phyloP scores from a whole-genome alignment of 345 rosid species.

The Anacardium occidentale region DNA sequence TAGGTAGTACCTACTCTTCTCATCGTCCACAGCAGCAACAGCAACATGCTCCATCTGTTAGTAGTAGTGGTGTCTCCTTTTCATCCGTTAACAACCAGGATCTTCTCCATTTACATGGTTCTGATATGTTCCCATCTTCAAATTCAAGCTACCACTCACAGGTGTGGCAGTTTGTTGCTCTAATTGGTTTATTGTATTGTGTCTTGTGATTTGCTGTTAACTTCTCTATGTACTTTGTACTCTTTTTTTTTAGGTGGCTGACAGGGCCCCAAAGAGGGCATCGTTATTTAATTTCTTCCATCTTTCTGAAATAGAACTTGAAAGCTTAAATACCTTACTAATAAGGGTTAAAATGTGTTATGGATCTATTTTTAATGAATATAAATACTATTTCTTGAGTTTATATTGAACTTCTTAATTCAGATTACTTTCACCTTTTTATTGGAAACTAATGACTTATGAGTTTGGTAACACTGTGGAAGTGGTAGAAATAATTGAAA shows the following conservation, averaged over 20 bases:
- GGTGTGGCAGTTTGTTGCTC: constrained; percentile 48
- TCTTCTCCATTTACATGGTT: constrained; percentile 66
- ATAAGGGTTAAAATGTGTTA: not conserved
- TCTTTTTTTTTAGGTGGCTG: constrained; percentile 3
- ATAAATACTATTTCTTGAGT: no score
- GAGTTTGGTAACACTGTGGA: no score
- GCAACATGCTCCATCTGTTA: constrained; percentile 77
- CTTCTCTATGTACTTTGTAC: no score
- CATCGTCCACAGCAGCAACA: constrained; percentile 92
- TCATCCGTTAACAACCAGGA: constrained; percentile 66
- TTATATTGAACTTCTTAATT: no score
- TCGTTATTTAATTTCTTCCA: not conserved
- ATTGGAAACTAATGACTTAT: no score
- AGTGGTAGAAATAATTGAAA: no score
- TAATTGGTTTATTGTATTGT: constrained; percentile 22
- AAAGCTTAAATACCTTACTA: not conserved
- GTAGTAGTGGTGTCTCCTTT: constrained; percentile 60
- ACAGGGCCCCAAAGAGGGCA: constrained; percentile 7
- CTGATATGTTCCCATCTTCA: constrained; percentile 80
- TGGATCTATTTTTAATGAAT: no score
- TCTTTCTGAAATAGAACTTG: not conserved
- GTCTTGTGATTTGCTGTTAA: no score
- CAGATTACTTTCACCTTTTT: no score
- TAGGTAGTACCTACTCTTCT: constrained; percentile 79
- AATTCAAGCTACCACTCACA: constrained; percentile 79